phyloP scores from a whole-genome alignment of 2,329 filamentous ascomycete species.

The Paracoccidioides lutzii region DNA sequence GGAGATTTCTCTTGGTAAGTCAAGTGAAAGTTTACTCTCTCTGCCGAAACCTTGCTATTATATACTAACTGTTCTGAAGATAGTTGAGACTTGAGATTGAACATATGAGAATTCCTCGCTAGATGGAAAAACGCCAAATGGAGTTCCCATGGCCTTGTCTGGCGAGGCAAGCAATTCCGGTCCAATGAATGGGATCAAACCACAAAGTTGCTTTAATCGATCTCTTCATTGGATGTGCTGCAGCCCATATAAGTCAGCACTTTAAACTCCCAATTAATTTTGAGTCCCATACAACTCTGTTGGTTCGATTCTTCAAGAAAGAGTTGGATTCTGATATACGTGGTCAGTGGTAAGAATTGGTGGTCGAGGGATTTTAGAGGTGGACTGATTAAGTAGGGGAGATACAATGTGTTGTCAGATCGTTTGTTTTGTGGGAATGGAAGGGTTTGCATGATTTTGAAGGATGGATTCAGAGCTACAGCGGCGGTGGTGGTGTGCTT shows the following conservation, averaged over 20 bases:
- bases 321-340: too few species aligned
- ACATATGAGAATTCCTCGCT: not conserved
- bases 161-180: not conserved
- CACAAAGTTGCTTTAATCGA: not conserved
- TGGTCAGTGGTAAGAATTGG: too few species aligned
- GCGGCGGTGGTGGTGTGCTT: too few species aligned
- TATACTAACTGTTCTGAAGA: not conserved
- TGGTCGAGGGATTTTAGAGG: too few species aligned
- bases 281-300: not conserved
- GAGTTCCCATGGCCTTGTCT: not conserved
- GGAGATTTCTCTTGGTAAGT: not conserved
- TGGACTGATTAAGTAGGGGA: too few species aligned
- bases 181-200: not conserved
- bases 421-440: too few species aligned
- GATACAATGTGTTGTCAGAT: too few species aligned
- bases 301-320: not conserved
- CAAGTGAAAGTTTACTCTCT: not conserved
- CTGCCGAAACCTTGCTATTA: not conserved
- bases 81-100: not conserved
- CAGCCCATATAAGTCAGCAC: not conserved
- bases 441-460: too few species aligned
- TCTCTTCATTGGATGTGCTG: not conserved
- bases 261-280: not conserved
- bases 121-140: not conserved
- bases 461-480: too few species aligned